Conservation (phyloP, 345 rosid species). For the Populus tremula region DNA sequence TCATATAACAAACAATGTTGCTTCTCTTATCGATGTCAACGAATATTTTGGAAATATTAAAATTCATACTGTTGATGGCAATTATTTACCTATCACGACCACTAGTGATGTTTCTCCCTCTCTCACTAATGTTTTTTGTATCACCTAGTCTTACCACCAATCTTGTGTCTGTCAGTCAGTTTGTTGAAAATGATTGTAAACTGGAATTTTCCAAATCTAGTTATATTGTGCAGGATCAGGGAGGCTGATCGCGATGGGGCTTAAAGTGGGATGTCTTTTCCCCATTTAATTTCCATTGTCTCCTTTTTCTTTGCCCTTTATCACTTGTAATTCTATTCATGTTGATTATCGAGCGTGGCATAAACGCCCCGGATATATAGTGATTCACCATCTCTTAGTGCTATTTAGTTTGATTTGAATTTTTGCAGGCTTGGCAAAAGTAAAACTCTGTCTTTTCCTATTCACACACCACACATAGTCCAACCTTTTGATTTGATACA, state of each 20-base stretch:
- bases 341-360: background rate
- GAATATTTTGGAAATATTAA: background rate
- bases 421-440: background rate
- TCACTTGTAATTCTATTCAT: background rate
- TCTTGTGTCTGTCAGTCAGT: background rate
- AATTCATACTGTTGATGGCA: background rate
- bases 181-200: background rate
- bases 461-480: too few species aligned
- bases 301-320: background rate
- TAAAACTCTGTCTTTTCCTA: background rate
- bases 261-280: background rate
- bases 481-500: too few species aligned
- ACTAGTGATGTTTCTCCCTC: background rate
- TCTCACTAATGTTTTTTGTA: background rate
- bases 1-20: background rate
- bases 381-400: background rate
- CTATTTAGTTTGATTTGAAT: background rate
- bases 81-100: background rate
- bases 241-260: background rate
- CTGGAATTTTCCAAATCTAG: background rate
- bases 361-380: background rate
- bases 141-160: background rate
- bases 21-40: background rate
- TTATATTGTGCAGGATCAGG: constrained; percentile 7
- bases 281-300: background rate